phyloP scores from a whole-genome alignment of 805 yeast species.

The Lachancea waltii region DNA sequence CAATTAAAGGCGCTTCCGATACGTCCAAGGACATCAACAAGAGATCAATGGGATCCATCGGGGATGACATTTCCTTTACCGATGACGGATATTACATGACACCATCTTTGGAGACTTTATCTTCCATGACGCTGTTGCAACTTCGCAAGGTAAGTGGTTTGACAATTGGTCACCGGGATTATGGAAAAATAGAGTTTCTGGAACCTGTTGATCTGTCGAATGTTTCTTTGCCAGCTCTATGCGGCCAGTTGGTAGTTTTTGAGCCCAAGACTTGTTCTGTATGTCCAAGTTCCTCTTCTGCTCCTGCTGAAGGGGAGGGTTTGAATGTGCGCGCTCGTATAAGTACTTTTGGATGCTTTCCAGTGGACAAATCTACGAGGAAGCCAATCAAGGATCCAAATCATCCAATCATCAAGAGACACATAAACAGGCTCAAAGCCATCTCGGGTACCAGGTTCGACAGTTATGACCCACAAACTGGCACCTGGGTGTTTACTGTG shows the following conservation, averaged over 20 bases:
- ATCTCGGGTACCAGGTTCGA: conserved; percentile 57
- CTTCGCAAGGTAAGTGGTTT: conserved; percentile 58
- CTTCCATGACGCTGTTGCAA: conserved; percentile 52
- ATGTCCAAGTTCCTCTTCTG: conserved; percentile 59
- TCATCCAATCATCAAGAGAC: conserved; percentile 63
- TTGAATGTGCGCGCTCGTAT: conserved; percentile 70
- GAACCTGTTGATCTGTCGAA: conserved; percentile 79
- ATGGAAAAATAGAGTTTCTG: conserved; percentile 70
- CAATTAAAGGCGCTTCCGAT: neutral
- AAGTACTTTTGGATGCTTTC: conserved; percentile 74
- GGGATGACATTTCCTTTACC: conserved; percentile 42
- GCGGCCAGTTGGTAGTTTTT: conserved; percentile 61
- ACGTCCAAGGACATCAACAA: neutral
- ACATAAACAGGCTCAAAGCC: conserved; percentile 57
- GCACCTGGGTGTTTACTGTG: conserved; percentile 59
- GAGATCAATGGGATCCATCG: conserved; percentile 19
- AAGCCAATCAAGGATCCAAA: conserved; percentile 71
- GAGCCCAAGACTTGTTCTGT: conserved; percentile 54
- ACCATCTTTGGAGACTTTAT: conserved; percentile 64
- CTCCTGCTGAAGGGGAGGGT: conserved; percentile 72
- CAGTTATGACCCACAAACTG: conserved; percentile 69
- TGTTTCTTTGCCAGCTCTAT: conserved; percentile 52
- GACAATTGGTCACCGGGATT: conserved; percentile 65
- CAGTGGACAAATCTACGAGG: conserved; percentile 64
- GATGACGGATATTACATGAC: conserved; percentile 83